A percentile compares a stretch with the other conserved stretches of the same genome.
Conservation (phyloP, 108 stramenopile species). For the Chaetoceros muelleri region DNA sequence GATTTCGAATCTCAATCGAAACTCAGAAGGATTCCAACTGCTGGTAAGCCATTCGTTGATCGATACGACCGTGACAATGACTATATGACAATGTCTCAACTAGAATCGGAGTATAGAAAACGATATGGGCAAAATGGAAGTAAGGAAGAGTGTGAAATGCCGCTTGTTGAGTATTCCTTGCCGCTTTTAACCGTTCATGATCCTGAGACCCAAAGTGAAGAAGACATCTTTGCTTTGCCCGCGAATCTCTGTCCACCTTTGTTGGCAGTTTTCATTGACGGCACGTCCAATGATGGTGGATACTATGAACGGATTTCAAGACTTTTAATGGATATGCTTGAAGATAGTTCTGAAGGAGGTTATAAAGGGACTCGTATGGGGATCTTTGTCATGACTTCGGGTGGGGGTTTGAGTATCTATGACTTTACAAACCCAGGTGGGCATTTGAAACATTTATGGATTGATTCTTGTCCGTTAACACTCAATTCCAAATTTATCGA, state of each 20-base stretch:
- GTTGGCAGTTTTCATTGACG: conserved; percentile 45
- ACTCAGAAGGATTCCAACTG: background rate
- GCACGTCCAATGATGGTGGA: conserved; percentile 4
- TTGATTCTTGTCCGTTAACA: background rate
- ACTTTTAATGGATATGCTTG: conserved; percentile 15
- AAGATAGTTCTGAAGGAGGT: conserved; percentile 9
- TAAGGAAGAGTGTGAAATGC: background rate
- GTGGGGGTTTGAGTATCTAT: conserved; percentile 20
- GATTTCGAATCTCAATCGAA: background rate
- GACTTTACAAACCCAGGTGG: background rate
- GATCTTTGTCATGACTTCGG: conserved; percentile 1
- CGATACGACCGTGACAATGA: background rate
- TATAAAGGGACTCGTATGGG: conserved; percentile 12
- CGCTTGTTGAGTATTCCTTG: background rate
- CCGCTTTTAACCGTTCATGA: conserved; percentile 1
- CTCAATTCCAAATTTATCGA: background rate
- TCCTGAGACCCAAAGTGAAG: background rate
- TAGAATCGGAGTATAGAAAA: background rate
- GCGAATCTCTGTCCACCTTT: conserved; percentile 46
- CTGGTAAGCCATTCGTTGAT: too few relatives aligned
- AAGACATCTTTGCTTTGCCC: conserved; percentile 8
- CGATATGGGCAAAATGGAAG: background rate
- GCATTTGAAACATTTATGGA: background rate
- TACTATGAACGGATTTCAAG: conserved; percentile 1
- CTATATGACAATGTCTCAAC: background rate